Conservation (phyloP, 108 stramenopile species). For the Mediolabrus comicus region DNA sequence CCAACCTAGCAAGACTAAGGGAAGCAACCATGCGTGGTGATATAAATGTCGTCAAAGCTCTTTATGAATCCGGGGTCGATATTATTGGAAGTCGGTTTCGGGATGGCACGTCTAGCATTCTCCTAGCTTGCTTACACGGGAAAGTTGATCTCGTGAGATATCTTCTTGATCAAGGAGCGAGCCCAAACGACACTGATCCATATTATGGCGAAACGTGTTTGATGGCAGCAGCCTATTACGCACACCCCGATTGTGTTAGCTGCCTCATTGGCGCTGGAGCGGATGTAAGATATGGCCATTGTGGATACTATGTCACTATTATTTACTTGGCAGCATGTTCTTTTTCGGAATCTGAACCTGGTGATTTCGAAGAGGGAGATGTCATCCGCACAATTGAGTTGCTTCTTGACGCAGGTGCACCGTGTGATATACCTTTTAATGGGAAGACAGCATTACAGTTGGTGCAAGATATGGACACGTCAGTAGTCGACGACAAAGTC, state of each 20-base stretch:
- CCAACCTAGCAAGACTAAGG: no score
- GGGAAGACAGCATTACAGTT: neutral
- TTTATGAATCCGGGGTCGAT: neutral
- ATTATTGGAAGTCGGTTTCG: neutral
- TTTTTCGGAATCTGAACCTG: neutral
- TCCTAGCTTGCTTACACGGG: neutral
- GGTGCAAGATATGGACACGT: neutral
- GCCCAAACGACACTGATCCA: neutral
- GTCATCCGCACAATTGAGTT: neutral
- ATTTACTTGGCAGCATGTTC: neutral
- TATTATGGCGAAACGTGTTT: neutral
- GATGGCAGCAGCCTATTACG: neutral
- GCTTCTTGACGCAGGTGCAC: neutral
- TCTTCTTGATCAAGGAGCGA: neutral
- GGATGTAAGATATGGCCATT: neutral
- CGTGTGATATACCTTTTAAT: neutral
- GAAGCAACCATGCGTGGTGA: neutral
- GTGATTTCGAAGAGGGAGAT: neutral
- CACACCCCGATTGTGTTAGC: neutral
- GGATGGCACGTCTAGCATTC: neutral
- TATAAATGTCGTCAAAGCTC: neutral
- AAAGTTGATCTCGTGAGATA: neutral
- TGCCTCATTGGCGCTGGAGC: neutral
- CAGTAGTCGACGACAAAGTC: neutral
- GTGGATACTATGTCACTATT: neutral